Conservation (phyloP, 129 eudicot genomes). For the Heracleum sosnowskyi region DNA sequence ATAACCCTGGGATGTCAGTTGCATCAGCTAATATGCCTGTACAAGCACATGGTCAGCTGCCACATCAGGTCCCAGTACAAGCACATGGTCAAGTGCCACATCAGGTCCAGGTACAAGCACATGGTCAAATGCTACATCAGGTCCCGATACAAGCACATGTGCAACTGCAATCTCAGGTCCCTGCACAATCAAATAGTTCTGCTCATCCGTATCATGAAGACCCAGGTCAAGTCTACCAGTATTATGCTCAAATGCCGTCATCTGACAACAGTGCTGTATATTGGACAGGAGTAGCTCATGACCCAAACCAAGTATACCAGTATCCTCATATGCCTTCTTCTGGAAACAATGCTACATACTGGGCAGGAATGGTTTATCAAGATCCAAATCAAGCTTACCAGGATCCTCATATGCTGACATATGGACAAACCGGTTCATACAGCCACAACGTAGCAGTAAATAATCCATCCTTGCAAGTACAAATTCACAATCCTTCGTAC, state of each 20-base stretch:
- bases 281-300: conserved; percentile 8
- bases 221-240: background rate
- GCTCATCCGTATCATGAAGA: background rate
- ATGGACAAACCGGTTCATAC: background rate
- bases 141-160: background rate
- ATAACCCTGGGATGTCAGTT: background rate
- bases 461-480: background rate
- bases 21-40: background rate
- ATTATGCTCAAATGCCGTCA: background rate
- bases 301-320: background rate
- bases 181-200: conserved; percentile 6
- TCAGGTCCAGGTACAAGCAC: background rate
- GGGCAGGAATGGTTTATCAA: conserved; percentile 7
- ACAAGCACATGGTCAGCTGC: conserved; percentile 7
- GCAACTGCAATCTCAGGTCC: background rate
- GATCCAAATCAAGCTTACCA: conserved; percentile 4
- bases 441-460: background rate
- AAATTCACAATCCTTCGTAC: background rate
- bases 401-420: background rate
- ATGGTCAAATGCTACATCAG: background rate
- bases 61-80: background rate
- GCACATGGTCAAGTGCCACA: background rate
- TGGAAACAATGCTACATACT: conserved; percentile 4
- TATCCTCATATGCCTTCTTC: background rate
- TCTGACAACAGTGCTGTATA: background rate